Base-by-base conservation (phyloP, 306 rosid species). In the Delonix regia region DNA sequence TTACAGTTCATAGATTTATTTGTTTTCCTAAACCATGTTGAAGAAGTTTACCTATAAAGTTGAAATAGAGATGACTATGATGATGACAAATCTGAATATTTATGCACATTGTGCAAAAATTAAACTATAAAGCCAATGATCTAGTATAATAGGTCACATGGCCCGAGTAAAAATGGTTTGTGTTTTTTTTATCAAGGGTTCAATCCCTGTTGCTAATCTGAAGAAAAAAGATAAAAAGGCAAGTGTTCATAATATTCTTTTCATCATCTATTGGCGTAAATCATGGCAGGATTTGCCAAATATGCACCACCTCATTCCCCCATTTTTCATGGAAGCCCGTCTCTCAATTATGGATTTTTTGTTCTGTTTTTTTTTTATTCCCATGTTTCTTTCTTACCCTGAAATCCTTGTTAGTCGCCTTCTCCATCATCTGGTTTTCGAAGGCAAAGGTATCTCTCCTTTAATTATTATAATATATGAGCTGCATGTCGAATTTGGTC, bases 301-400 rank as follows among this genome's bases (percentile, higher is more conserved):
- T 57, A 41, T 45, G 44, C 36, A 22, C 25, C 41, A 59, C 36
- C 19, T 42, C 4, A 36, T 47, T 61, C 1, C 71, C 19, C 51
- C 64, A 24, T 73, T 76, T 66, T 47, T 38, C 8, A 16, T 8
- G 19, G 36, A 68, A 66, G 56, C 36, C 36, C n/a, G n/a, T 75
- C 66, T 60, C 71, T 41, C 25, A 21, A 39, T 41, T 55, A 60
- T 74, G 39, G 65, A 47, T 22, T 19, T 56, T 38, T 7, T 14
- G 19, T 68, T 78, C 62, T 70, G 30, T 69, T 85, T 67, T 45
- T 73, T n/a, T n/a, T n/a, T n/a, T n/a, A n/a, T n/a, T 78, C 47
- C 53, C 41, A 41, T 57, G 68, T 47, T 65, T 65, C 67, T 78
- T 78, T 48, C 45, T 41, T 34, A 14, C 66, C 28, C 34, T 30